A percentile compares a stretch with the other conserved stretches of the same genome.
Conservation (phyloP, 306 rosid genomes). For the Gleditsia sinensis region DNA sequence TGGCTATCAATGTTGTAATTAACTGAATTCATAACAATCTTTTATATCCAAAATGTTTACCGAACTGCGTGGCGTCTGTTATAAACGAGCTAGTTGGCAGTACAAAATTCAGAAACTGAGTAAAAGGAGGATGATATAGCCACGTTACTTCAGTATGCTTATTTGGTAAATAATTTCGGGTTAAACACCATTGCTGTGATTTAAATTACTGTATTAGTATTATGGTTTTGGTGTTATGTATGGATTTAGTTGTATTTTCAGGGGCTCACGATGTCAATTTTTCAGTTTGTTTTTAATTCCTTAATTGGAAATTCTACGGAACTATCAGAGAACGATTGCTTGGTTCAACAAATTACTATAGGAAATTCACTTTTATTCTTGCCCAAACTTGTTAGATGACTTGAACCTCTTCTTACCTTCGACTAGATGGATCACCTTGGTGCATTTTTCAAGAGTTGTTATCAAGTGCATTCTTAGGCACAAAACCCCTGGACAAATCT, state of each 20-base stretch:
- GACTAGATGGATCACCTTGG: background rate
- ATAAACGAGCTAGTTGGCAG: background rate
- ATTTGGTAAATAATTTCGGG: background rate
- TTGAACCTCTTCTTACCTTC: background rate
- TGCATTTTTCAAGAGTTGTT: background rate
- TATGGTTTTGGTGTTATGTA: background rate
- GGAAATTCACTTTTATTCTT: background rate
- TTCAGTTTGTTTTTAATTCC: slow-evolving; percentile 2
- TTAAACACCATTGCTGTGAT: background rate
- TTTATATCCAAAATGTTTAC: background rate
- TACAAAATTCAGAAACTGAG: background rate
- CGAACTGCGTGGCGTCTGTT: background rate
- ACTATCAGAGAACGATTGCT: background rate
- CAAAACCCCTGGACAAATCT: background rate
- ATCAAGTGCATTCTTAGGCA: background rate
- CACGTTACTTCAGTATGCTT: background rate
- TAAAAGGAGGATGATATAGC: background rate
- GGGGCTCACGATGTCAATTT: background rate
- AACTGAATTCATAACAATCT: background rate
- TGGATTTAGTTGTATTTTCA: background rate
- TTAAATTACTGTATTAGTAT: background rate
- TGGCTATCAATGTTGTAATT: background rate
- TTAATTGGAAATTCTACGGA: background rate
- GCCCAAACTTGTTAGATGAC: background rate
- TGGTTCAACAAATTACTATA: background rate